Evolutionary conservation across 2,329 filamentous ascomycete genomes (phyloP).

Genomic region (Thermochaetoides dissita): DNA sequence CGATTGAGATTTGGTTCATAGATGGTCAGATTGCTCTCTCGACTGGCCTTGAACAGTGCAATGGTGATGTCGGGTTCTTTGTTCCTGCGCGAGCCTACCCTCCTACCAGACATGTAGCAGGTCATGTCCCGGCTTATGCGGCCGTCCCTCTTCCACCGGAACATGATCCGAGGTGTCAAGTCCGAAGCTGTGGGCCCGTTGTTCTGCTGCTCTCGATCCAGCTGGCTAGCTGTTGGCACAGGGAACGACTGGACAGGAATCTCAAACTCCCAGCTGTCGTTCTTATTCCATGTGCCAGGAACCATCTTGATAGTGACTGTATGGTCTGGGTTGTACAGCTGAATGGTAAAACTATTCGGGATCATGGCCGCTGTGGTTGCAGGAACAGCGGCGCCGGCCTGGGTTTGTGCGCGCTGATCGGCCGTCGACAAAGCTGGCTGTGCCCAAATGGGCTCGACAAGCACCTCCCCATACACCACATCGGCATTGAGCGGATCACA

Average conservation of each 20-base stretch:
- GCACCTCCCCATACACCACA: conserved; percentile 74
- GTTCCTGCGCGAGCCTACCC: conserved; percentile 57
- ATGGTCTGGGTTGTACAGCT: conserved; percentile 90
- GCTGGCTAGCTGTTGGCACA: conserved; percentile 58
- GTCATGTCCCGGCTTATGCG: conserved; percentile 77
- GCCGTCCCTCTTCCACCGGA: conserved; percentile 81
- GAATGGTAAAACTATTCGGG: conserved; percentile 66
- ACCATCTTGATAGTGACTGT: conserved; percentile 57
- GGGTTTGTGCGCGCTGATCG: conserved; percentile 52
- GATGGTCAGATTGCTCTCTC: conserved; percentile 57
- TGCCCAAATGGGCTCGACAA: conserved; percentile 73
- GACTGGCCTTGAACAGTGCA: conserved; percentile 63
- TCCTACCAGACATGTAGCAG: conserved; percentile 72
- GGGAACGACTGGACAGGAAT: conserved; percentile 78
- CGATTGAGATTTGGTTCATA: conserved; percentile 87
- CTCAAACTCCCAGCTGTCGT: conserved; percentile 79
- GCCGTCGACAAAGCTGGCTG: conserved; percentile 70
- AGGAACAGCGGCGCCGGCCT: conserved; percentile 25
- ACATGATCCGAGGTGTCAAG: conserved; percentile 60
- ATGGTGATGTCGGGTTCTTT: conserved; percentile 92
- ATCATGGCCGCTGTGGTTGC: conserved; percentile 47
- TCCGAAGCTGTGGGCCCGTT: conserved; percentile 23
- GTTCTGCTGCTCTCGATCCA: conserved; percentile 60
- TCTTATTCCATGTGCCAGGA: conserved; percentile 65
- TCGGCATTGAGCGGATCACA: conserved; percentile 70